Percentiles rank a stretch among this genome's conserved stretches.
Conservation (phyloP, 2,329 filamentous ascomycete genomes). For the Fusarium phyllophilum region DNA sequence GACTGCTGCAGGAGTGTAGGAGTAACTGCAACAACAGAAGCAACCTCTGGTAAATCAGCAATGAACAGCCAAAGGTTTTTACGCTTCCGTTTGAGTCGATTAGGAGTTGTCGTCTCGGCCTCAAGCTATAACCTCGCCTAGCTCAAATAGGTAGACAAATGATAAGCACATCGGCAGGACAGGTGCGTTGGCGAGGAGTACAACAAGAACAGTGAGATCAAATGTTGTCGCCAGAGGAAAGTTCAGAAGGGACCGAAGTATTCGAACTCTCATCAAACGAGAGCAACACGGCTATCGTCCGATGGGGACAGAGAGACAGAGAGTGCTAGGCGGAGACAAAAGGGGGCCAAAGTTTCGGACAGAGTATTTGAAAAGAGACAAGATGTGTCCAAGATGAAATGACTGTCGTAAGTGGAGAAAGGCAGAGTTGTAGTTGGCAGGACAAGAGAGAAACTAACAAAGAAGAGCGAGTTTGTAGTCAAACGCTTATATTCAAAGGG, state of each 20-base stretch:
- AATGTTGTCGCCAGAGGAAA: neutral
- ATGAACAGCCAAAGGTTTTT: conserved; percentile 9
- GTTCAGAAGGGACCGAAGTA: neutral
- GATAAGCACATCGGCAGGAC: neutral
- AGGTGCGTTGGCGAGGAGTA: neutral
- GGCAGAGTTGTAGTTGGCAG: neutral
- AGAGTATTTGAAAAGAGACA: conserved; percentile 19
- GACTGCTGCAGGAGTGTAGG: conserved; percentile 31
- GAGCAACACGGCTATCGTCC: conserved; percentile 17
- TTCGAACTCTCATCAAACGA: conserved; percentile 18
- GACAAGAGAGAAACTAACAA: neutral
- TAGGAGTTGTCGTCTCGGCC: conserved; percentile 1
- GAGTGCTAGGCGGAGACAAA: conserved; percentile 25
- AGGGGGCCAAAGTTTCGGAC: conserved; percentile 25
- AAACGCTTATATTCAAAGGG: neutral
- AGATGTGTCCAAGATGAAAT: conserved; percentile 20
- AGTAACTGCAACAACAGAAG: conserved; percentile 6
- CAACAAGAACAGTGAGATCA: neutral
- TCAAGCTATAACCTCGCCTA: conserved; percentile 2
- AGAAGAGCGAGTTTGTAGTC: conserved; percentile 4
- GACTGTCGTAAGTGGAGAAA: neutral
- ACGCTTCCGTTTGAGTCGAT: conserved; percentile 1
- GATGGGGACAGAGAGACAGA: conserved; percentile 25
- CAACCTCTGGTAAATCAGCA: neutral
- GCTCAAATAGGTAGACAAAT: conserved; percentile 9